Evolutionary conservation across 306 rosid genomes (phyloP), one percentile per base, ranked within the genome.

Genomic region (Gastrolobium villosum): DNA sequence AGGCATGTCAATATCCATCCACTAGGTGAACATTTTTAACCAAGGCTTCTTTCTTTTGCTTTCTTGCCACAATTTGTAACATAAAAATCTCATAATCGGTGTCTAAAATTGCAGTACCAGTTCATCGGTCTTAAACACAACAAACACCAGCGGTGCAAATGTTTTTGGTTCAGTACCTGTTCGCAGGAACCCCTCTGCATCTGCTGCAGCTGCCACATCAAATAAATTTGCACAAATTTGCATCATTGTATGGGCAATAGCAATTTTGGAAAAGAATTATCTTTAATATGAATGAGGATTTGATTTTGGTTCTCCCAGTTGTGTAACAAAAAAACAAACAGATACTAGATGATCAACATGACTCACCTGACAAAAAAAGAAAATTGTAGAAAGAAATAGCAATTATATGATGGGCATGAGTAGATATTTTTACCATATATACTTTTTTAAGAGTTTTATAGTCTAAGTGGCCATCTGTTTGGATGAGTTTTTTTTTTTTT

Each of bases 161-260:
- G 90, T 92, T 55, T 90, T 90, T 67, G 97, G 97, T 13, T 87
- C 90, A 3, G 95, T 82, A 10, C 97, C 97, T 32, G 88, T 80
- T 4, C 97, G 93, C 3, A 70, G 82, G 26, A 77, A 71, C 52
- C 94, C 94, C 32, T 79, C 87, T 20, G 80, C 78, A 62, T 78
- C 95, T 4, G 59, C 81, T 53, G 72, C 83, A 72, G 34, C 88
- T 26, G 6, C 79, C 44, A 75, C 13, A 41, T 68, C 72, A 70
- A 46, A 46, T 44, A 8, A 14, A 52, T 61, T 84, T 35, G 50
- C 53, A 55, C 77, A 82, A 45, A 30, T 80, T 36, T 73, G 70
- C 76, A 34, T 84, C 57, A 71, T 73, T 78, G n/a, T 86, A 11
- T 88, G 76, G 86, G 34, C 84, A 72, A 10, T 70, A 54, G 11